Evolutionary conservation across 345 rosid species (phyloP).

Genomic region (Linum tenue): DNA sequence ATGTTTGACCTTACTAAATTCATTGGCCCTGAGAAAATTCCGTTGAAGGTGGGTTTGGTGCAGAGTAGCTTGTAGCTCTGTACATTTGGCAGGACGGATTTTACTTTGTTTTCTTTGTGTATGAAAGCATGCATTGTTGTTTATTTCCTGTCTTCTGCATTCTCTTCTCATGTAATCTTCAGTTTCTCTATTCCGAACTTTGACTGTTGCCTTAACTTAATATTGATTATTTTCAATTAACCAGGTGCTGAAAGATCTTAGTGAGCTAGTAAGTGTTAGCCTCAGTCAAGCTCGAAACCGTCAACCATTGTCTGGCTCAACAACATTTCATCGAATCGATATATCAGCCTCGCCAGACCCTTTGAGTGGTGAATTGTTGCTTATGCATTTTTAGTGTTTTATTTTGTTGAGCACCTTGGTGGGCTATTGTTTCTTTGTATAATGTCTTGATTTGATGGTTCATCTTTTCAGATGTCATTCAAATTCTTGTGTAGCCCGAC

Average conservation of each 20-base stretch:
- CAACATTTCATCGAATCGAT: conserved; percentile 77
- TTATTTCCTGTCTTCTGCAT: conserved; percentile 5
- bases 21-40: conserved; percentile 80
- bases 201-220: not conserved
- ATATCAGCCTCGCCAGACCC: conserved; percentile 56
- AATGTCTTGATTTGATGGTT: not conserved
- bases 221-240: conserved; percentile 1
- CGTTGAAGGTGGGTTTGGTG: conserved; percentile 55
- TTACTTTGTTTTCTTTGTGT: conserved; percentile 9
- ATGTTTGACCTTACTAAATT: conserved; percentile 75
- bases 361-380: conserved; percentile 48
- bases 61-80: conserved; percentile 1
- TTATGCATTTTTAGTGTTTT: conserved; percentile 1
- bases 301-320: conserved; percentile 69
- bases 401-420: conserved; percentile 2
- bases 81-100: not conserved
- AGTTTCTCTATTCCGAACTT: not conserved
- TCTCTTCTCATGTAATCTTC: not conserved
- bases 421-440: not conserved
- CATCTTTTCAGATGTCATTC: not conserved
- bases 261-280: conserved; percentile 69
- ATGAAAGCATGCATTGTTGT: conserved; percentile 5
- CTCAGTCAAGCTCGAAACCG: conserved; percentile 60
- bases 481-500: conserved; percentile 5
- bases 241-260: conserved; percentile 80